Evolutionary conservation across 768 basidiomycete species (phyloP).

Genomic region (Tylopilus sp.): DNA sequence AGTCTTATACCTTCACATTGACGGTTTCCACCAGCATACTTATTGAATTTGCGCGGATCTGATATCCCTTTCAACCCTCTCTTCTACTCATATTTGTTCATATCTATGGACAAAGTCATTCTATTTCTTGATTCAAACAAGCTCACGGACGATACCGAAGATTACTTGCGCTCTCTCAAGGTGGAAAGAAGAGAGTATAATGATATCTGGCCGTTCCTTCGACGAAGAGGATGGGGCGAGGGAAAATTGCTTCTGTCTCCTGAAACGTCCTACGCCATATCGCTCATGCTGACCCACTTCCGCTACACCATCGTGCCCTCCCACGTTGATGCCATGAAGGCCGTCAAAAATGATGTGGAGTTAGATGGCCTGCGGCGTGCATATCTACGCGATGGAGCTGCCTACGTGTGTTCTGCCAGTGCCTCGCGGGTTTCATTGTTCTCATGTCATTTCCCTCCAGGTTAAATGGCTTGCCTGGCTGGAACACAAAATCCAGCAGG

Average conservation of each 20-base stretch:
- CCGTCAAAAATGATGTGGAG: slow-evolving; percentile 86
- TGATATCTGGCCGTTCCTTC: slow-evolving; percentile 75
- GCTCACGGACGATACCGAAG: slow-evolving; percentile 51
- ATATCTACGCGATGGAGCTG: slow-evolving; percentile 86
- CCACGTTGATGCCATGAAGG: slow-evolving; percentile 72
- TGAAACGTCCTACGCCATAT: slow-evolving; percentile 78
- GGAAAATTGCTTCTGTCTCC: slow-evolving; percentile 76
- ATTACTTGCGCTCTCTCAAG: slow-evolving; percentile 55
- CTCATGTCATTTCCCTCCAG: slow-evolving; percentile 32
- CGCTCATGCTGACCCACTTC: slow-evolving; percentile 79
- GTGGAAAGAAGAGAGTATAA: slow-evolving; percentile 67
- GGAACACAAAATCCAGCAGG: slow-evolving; percentile 70
- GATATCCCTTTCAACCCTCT: slow-evolving; percentile 93
- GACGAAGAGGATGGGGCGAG: slow-evolving; percentile 70
- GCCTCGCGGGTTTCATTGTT: slow-evolving; percentile 2
- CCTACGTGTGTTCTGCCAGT: slow-evolving; percentile 54
- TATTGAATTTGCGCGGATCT: slow-evolving; percentile 83
- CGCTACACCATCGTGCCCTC: slow-evolving; percentile 74
- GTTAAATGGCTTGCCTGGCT: slow-evolving; percentile 89
- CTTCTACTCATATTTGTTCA: slow-evolving; percentile 83
- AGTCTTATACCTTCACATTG: not conserved
- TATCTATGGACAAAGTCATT: slow-evolving; percentile 57
- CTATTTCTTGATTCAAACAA: slow-evolving; percentile 77
- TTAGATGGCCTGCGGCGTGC: slow-evolving; percentile 79
- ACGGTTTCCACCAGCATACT: slow-evolving; percentile 54